Conservation (phyloP, 1,139 yeast genomes). For the Groenewaldozyma auringiensis region DNA sequence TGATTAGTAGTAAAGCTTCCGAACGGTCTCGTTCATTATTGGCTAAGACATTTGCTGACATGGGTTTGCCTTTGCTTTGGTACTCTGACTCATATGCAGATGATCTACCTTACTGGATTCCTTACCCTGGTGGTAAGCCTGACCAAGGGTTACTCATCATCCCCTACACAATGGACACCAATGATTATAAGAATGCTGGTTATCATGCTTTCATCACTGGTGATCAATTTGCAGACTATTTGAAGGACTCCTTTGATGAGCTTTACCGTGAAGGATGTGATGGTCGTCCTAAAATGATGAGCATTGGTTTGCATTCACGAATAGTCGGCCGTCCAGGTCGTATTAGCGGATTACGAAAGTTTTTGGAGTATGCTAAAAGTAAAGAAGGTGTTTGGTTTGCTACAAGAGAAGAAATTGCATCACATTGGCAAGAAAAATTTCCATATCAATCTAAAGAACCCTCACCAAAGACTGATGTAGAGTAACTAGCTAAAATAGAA, state of each 20-base stretch:
- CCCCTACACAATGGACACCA: constrained; percentile 32
- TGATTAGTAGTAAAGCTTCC: constrained; percentile 23
- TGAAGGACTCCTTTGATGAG: constrained; percentile 33
- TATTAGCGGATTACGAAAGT: constrained; percentile 32
- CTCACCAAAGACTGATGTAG: neutral
- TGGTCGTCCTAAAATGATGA: constrained; percentile 31
- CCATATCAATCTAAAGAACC: constrained; percentile 17
- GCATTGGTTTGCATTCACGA: constrained; percentile 34
- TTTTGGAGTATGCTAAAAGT: constrained; percentile 31
- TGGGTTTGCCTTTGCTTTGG: constrained; percentile 30
- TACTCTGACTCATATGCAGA: constrained; percentile 33
- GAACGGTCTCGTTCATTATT: constrained; percentile 29
- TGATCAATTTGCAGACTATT: constrained; percentile 24
- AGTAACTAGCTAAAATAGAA: neutral
- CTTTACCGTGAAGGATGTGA: constrained; percentile 33
- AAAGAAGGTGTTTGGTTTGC: constrained; percentile 35
- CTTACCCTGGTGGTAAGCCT: constrained; percentile 27
- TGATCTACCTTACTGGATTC: constrained; percentile 34
- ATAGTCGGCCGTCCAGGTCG: constrained; percentile 35
- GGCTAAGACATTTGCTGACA: constrained; percentile 30
- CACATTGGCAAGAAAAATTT: constrained; percentile 25
- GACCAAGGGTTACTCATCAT: constrained; percentile 32
- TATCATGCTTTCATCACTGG: constrained; percentile 22
- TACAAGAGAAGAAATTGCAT: constrained; percentile 34
- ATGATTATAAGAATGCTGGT: constrained; percentile 31